Percentiles rank a stretch among this genome's conserved stretches.
These are phyloP conservation scores for Yarrowia bubula DNA, from an alignment of 805 yeast genomes.

Conservation along the genomic window DNA sequence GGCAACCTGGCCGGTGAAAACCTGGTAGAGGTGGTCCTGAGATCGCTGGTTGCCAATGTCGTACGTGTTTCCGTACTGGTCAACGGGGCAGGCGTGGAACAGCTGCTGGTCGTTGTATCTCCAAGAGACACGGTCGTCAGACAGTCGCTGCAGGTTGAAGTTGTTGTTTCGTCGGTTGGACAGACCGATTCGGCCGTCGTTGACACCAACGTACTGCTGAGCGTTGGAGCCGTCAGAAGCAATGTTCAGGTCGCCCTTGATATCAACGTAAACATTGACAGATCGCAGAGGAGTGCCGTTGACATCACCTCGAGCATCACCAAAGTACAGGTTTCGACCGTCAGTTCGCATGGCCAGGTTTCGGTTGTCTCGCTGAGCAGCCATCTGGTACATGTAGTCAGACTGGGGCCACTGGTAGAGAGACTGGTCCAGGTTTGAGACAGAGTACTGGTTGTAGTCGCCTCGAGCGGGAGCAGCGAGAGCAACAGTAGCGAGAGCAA, in stretches of 20 bases:
- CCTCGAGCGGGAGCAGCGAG: conserved; percentile 7
- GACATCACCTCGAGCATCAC: conserved; percentile 1
- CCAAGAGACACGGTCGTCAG: conserved; percentile 11
- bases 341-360: conserved; percentile 5
- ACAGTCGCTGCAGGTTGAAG: background rate
- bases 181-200: conserved; percentile 2
- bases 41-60: conserved; percentile 2
- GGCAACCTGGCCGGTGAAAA: background rate
- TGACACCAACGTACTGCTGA: conserved; percentile 1
- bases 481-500: background rate
- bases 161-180: conserved; percentile 4
- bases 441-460: background rate
- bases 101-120: conserved; percentile 2
- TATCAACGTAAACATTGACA: background rate
- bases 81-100: conserved; percentile 12
- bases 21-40: background rate
- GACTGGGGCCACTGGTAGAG: conserved; percentile 15
- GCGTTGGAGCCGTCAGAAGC: background rate
- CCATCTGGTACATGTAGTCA: conserved; percentile 11
- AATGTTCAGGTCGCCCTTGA: conserved; percentile 4
- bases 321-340: conserved; percentile 11
- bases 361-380: conserved; percentile 10
- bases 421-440: background rate
- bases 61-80: background rate
- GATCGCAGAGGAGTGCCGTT: background rate